These are phyloP conservation scores for Candida verbasci DNA, from an alignment of 805 yeast genomes.

Conservation along the genomic window DNA sequence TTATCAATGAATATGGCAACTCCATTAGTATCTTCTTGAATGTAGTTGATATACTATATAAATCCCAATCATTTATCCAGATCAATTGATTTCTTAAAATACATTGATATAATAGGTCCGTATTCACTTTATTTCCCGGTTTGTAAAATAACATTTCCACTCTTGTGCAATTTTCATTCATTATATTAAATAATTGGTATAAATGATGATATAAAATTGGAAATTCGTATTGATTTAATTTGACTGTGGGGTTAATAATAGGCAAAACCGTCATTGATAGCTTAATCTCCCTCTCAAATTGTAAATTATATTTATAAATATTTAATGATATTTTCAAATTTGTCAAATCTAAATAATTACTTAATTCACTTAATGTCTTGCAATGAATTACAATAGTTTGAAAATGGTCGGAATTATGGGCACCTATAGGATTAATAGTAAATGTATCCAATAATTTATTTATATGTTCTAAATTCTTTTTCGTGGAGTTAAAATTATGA, in stretches of 20 bases:
- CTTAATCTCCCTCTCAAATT: constrained; percentile 33
- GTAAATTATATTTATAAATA: constrained; percentile 65
- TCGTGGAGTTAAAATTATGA: constrained; percentile 49
- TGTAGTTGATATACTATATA: constrained; percentile 45
- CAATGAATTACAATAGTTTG: constrained; percentile 36
- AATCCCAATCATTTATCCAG: constrained; percentile 54
- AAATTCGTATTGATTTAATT: constrained; percentile 12
- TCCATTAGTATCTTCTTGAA: constrained; percentile 46
- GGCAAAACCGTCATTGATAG: constrained; percentile 15
- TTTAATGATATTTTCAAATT: constrained; percentile 69
- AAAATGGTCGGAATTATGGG: not conserved
- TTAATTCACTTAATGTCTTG: constrained; percentile 47
- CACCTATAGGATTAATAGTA: constrained; percentile 8
- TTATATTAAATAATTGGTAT: constrained; percentile 49
- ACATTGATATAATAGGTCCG: constrained; percentile 45
- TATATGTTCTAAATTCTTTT: constrained; percentile 22
- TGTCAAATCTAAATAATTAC: constrained; percentile 67
- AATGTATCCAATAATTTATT: constrained; percentile 24
- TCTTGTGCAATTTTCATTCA: constrained; percentile 38
- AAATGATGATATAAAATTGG: constrained; percentile 35
- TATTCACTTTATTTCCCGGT: constrained; percentile 49
- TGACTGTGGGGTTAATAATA: constrained; percentile 18
- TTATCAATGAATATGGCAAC: constrained; percentile 51
- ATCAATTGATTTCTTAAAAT: constrained; percentile 51
- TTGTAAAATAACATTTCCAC: constrained; percentile 49